Conservation (phyloP, 192 early-diverging fungal species). For the Coemansia sp. region DNA sequence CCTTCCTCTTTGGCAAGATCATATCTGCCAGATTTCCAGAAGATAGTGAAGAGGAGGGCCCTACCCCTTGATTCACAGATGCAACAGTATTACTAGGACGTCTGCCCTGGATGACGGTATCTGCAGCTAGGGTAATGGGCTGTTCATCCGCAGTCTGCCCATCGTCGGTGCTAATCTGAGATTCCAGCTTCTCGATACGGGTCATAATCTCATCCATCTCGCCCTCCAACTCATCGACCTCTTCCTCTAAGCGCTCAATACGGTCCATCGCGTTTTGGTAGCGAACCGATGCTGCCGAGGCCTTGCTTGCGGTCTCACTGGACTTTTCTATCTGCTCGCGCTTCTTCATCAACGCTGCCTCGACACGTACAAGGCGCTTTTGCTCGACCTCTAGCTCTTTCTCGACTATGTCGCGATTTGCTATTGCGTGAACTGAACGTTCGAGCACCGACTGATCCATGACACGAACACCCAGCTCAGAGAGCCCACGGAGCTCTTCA, state of each 20-base stretch:
- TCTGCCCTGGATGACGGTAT: not conserved
- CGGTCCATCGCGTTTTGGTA: conserved; percentile 36
- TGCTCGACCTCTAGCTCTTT: conserved; percentile 64
- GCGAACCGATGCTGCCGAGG: conserved; percentile 34
- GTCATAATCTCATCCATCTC: conserved; percentile 36
- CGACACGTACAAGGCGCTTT: conserved; percentile 62
- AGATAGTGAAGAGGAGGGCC: no score
- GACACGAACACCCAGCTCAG: conserved; percentile 38
- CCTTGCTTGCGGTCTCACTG: conserved; percentile 15
- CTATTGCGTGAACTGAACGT: conserved; percentile 62
- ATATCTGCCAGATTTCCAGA: not conserved
- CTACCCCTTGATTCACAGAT: not conserved
- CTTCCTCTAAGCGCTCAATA: conserved; percentile 10
- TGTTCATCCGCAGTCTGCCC: not conserved
- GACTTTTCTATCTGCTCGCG: conserved; percentile 20
- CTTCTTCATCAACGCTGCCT: conserved; percentile 16
- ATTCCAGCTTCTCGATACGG: conserved; percentile 10
- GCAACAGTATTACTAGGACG: no score
- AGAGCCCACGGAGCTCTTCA: conserved; percentile 31
- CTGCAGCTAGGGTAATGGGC: not conserved
- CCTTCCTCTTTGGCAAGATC: conserved; percentile 6
- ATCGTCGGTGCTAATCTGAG: not conserved
- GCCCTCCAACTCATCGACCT: conserved; percentile 15
- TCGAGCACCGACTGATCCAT: conserved; percentile 69
- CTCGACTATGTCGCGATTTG: conserved; percentile 59